Conservation (phyloP, 306 rosid species). For the Vigna hirtella region DNA sequence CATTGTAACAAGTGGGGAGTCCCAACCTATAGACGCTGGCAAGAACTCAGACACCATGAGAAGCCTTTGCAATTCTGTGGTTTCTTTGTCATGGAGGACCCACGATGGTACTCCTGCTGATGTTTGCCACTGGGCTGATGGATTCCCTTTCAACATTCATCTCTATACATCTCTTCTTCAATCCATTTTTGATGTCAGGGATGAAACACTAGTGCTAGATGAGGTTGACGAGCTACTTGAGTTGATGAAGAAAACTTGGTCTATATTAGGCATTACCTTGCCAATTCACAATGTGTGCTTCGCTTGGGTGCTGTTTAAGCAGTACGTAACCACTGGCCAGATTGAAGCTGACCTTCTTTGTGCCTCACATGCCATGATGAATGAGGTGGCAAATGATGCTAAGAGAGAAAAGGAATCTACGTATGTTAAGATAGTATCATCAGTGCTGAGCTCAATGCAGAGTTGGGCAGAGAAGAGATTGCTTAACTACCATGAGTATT, state of each 20-base stretch:
- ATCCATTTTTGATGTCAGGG: conserved; percentile 73
- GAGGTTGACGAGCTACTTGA: conserved; percentile 93
- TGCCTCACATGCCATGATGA: conserved; percentile 77
- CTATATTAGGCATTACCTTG: conserved; percentile 71
- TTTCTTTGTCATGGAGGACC: conserved; percentile 78
- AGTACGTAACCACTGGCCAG: conserved; percentile 72
- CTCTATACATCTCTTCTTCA: conserved; percentile 74
- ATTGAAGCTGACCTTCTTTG: conserved; percentile 78
- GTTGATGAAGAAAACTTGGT: conserved; percentile 87
- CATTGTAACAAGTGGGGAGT: conserved; percentile 53
- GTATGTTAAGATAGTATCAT: conserved; percentile 63
- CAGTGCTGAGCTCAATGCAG: conserved; percentile 67
- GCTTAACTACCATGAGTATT: conserved; percentile 82
- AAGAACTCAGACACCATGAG: conserved; percentile 90
- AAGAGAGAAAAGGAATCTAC: conserved; percentile 61
- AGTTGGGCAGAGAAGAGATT: conserved; percentile 84
- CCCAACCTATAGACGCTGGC: conserved; percentile 69
- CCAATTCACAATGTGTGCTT: conserved; percentile 80
- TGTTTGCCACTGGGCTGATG: conserved; percentile 96
- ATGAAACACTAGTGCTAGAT: conserved; percentile 83
- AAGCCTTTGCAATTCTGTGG: conserved; percentile 78
- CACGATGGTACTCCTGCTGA: conserved; percentile 71
- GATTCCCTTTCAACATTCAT: conserved; percentile 82
- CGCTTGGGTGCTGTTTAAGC: conserved; percentile 84
- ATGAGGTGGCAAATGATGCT: conserved; percentile 77